Evolutionary conservation across 2,329 filamentous ascomycete genomes (phyloP), one percentile per base, ranked within the genome.

Genomic region (Monilinia vaccinii-corymbosi): DNA sequence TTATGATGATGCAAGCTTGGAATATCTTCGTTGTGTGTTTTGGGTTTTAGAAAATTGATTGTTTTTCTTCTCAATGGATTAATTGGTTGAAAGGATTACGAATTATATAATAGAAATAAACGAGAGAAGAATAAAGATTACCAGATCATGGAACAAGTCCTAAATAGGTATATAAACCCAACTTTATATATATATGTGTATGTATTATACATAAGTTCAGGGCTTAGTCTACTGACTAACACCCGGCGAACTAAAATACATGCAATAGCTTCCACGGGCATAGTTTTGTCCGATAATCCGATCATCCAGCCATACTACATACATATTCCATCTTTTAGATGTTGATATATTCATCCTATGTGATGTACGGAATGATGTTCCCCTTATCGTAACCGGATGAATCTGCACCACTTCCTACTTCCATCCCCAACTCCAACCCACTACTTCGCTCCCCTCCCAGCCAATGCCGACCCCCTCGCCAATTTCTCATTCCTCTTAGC

Each of bases 401-500:
- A 46, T 28, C 2, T 28, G 3, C 3, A 28, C 25, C 4, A 11
- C 31, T 10, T 31, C 8, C 45, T 11, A 46, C 23, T 18, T 18
- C 25, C 25, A 44, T 10, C 32, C 3, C 18, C 51, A 11, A 23
- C 40, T n/a, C 1, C 36, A 21, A 50, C 8, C 23, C 28, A 13
- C 65, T 71, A 85, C 67, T 75, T 80, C 8, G 81, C 81, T 44
- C 81, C 82, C 68, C 82, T 76, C 4, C 82, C 82, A 42, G 77
- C 79, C 57, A 83, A 69, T 31, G 81, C 79, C 11, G 80, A 77
- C 25, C 76, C 71, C 67, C 76, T 76, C 21, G 80, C 78, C 73
- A 85, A 72, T 67, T 83, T 79, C 51, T 80, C 78, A 71, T 85
- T 83, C 65, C 77, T 76, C 21, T 78, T 78, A 67, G 80, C 77